Evolutionary conservation across 2,329 filamentous ascomycete species (phyloP), one percentile per base, ranked within the genome.

Genomic region (Blumeria graminis): DNA sequence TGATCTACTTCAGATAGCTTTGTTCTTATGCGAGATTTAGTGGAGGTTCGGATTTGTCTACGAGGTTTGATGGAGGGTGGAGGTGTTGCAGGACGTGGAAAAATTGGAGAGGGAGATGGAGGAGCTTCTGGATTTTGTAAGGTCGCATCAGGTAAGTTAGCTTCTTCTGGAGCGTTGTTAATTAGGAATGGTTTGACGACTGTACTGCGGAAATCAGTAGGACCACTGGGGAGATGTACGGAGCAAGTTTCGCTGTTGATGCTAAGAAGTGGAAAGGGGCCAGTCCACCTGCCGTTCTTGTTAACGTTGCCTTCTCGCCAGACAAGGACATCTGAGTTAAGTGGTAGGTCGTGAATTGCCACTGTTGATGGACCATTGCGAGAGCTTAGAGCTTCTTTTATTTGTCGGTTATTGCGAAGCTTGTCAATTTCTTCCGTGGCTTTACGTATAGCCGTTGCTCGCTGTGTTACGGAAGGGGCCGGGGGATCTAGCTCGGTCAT

Each of bases 401-500:
- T 14, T 43, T 57, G 18, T 14, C 51, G 1, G 18, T 45, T 16
- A 10, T 35, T 28, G 16, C 45, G 50, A 1, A 57, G 18, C 8
- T 55, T 57, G 3, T 35, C 1, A 6, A 60, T 32, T 48, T 60
- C 57, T 8, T 48, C 55, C 48, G 56, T 57, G 5, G 56, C 56
- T 38, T 58, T 58, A 28, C 41, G 43, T n/a, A 58, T 34, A 14
- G 57, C 33, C 8, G 13, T 14, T 32, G 56, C 48, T 14, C 53
- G 28, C 28, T 57, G 51, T 4, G 3, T 32, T 13, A 55, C 35
- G 1, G 53, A 32, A 18, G 38, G 43, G 10, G 46, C 14, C 10
- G 36, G 36, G 16, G 38, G 14, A 38, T 48, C 43, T 1, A 50
- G 11, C 9, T 39, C 18, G 1, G 3, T 35, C 39, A 55, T 55